Conservation (phyloP, 495 filamentous ascomycete genomes). For the Staphylotrichum tortipilum region DNA sequence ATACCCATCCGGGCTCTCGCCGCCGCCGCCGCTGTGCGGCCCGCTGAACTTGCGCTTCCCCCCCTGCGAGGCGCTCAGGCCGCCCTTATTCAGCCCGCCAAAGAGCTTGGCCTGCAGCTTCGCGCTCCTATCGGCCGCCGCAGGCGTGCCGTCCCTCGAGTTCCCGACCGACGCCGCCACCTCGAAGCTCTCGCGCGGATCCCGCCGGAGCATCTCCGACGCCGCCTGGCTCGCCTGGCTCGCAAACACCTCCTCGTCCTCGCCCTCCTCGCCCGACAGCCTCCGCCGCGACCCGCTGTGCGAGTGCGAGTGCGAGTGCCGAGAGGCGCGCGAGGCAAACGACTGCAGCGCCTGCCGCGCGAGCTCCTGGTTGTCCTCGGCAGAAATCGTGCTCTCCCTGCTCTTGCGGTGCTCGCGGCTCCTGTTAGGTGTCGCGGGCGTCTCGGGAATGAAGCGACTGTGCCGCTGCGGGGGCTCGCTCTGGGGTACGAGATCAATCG, state of each 20-base stretch:
- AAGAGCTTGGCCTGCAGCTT: constrained; percentile 61
- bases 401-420: constrained; percentile 45
- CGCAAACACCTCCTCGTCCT: constrained; percentile 36
- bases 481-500: constrained; percentile 48
- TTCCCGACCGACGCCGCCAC: constrained; percentile 33
- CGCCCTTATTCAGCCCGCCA: constrained; percentile 55
- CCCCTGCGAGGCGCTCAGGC: constrained; percentile 21
- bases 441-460: constrained; percentile 21
- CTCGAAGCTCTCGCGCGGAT: constrained; percentile 44
- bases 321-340: constrained; percentile 33
- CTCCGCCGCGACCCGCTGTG: constrained; percentile 16
- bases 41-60: constrained; percentile 54
- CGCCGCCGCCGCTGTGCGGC: no score
- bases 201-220: constrained; percentile 46
- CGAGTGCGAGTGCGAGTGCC: constrained; percentile 13
- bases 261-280: constrained; percentile 15
- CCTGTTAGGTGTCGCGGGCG: constrained; percentile 15
- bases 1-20: constrained; percentile 29
- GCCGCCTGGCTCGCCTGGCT: constrained; percentile 47
- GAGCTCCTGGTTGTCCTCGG: constrained; percentile 61
- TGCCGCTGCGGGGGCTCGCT: constrained; percentile 41
- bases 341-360: constrained; percentile 47
- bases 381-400: constrained; percentile 84
- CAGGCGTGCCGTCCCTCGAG: constrained; percentile 36
- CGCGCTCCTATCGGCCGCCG: constrained; percentile 35